Evolutionary conservation across 148 eudicot genomes (phyloP).

Genomic region (Bassia scoparia): DNA sequence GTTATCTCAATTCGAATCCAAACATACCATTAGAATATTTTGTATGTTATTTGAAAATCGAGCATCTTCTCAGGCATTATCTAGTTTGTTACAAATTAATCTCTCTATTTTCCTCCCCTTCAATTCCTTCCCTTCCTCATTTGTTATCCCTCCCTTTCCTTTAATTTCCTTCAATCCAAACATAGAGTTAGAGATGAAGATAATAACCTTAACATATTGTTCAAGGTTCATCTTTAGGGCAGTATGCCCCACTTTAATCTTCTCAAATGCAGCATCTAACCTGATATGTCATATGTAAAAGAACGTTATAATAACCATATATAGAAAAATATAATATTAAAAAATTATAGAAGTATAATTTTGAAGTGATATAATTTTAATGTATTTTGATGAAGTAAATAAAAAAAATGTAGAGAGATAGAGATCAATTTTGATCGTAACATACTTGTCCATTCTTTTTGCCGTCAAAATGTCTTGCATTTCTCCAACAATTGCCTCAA

Average conservation of each 20-base stretch:
- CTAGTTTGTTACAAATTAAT: too few species aligned
- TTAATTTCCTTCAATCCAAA: too few species aligned
- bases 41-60: too few species aligned
- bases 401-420: background rate
- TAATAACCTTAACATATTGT: constrained; percentile 22
- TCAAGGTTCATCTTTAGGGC: constrained; percentile 11
- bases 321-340: too few species aligned
- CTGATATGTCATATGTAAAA: background rate
- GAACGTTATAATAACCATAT: background rate
- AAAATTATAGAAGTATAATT: too few species aligned
- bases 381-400: background rate
- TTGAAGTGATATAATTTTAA: too few species aligned
- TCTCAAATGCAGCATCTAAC: constrained; percentile 12
- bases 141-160: too few species aligned
- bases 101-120: too few species aligned
- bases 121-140: too few species aligned
- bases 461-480: background rate
- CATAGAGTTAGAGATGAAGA: background rate
- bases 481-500: constrained; percentile 2
- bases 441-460: background rate
- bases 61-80: too few species aligned
- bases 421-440: background rate
- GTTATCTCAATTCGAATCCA: too few species aligned
- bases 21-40: too few species aligned
- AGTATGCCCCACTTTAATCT: constrained; percentile 9